Evolutionary conservation across 148 eudicot genomes (phyloP).

Genomic region (Rhododendron ferrugineum): DNA sequence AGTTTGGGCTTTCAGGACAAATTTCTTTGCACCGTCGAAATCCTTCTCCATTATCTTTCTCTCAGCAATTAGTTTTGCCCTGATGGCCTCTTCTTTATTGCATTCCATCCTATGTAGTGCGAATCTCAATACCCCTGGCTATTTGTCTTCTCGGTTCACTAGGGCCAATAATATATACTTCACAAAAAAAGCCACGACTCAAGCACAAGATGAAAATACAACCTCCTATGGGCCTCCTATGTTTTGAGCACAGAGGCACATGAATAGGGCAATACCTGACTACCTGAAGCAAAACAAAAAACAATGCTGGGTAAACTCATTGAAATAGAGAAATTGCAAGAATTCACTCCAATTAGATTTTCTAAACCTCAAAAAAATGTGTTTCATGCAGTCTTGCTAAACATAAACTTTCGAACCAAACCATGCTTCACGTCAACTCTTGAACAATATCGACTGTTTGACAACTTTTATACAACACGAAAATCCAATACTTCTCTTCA

Average conservation of each 20-base stretch:
- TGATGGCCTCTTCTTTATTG: slow-evolving; percentile 48
- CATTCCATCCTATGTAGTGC: slow-evolving; percentile 35
- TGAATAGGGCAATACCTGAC: slow-evolving; percentile 10
- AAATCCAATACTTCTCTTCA: background rate
- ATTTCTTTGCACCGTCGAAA: slow-evolving; percentile 44
- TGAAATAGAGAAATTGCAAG: background rate
- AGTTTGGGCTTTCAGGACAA: slow-evolving; percentile 39
- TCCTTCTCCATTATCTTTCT: slow-evolving; percentile 36
- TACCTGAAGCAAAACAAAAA: slow-evolving; percentile 8
- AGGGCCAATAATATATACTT: background rate
- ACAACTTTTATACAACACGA: background rate
- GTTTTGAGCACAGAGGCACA: slow-evolving; percentile 3
- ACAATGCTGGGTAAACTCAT: background rate
- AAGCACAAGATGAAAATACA: background rate
- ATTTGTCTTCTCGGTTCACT: background rate
- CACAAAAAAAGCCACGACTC: background rate
- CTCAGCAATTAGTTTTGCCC: slow-evolving; percentile 52
- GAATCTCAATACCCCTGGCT: background rate
- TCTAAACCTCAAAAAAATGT: background rate
- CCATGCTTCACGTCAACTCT: background rate
- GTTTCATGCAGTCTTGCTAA: too few relatives aligned
- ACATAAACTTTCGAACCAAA: background rate
- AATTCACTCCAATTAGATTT: background rate
- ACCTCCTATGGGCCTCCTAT: slow-evolving; percentile 7
- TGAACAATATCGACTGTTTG: background rate